A percentile compares a stretch with the other conserved stretches of the same genome.
These are phyloP conservation scores for Verticillium zaregamsianum DNA, from an alignment of 2,329 filamentous ascomycete species.

Conservation along the genomic window DNA sequence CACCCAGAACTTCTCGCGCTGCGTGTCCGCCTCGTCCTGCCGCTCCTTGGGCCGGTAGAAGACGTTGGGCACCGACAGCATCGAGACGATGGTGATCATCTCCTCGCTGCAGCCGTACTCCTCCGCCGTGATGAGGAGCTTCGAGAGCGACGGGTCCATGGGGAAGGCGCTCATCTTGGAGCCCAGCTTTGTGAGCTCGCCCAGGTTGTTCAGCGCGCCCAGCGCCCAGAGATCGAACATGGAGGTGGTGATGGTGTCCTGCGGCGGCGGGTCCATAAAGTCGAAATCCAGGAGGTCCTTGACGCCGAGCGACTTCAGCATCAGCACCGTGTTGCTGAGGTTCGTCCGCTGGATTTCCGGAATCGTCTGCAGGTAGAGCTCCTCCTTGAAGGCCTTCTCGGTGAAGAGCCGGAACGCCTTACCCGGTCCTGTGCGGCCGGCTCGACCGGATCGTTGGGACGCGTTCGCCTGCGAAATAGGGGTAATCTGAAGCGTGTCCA, in stretches of 20 bases:
- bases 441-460: slow-evolving; percentile 87
- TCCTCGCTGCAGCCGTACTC: slow-evolving; percentile 94
- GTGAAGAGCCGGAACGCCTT: slow-evolving; percentile 95
- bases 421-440: slow-evolving; percentile 89
- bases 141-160: slow-evolving; percentile 94
- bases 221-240: slow-evolving; percentile 97
- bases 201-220: slow-evolving; percentile 88
- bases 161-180: slow-evolving; percentile 95
- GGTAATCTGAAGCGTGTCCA: slow-evolving; percentile 97
- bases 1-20: slow-evolving; percentile 97
- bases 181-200: slow-evolving; percentile 82
- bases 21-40: slow-evolving; percentile 91
- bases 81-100: slow-evolving; percentile 96
- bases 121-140: slow-evolving; percentile 86
- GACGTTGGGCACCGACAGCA: slow-evolving; percentile 94
- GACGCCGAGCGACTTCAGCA: slow-evolving; percentile 91
- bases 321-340: slow-evolving; percentile 86
- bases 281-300: slow-evolving; percentile 94
- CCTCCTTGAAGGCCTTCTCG: slow-evolving; percentile 90
- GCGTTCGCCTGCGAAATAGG: slow-evolving; percentile 97
- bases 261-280: slow-evolving; percentile 97
- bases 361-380: slow-evolving; percentile 94
- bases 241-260: slow-evolving; percentile 95
- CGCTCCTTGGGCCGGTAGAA: slow-evolving; percentile 97
- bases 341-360: slow-evolving; percentile 98